A percentile compares a stretch with the other conserved stretches of the same genome.
These are phyloP conservation scores for Candida saitoana DNA, from an alignment of 805 yeast genomes.

Conservation along the genomic window DNA sequence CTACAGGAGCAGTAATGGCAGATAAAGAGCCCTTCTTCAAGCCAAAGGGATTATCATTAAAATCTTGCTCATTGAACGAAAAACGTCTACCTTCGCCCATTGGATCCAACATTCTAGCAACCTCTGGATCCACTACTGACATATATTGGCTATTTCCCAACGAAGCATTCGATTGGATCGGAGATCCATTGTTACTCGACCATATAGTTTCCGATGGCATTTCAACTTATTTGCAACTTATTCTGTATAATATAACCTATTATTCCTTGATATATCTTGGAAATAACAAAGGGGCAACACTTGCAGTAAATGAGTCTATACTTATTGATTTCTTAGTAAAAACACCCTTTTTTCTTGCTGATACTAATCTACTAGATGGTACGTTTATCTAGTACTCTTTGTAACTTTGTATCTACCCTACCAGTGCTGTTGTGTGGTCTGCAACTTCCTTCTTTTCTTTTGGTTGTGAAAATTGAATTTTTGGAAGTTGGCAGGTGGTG, in stretches of 20 bases:
- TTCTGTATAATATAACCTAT: too few relatives aligned
- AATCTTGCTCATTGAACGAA: conserved; percentile 41
- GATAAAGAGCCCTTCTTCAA: conserved; percentile 46
- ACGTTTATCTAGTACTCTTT: too few relatives aligned
- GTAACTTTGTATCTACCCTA: too few relatives aligned
- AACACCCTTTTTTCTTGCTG: too few relatives aligned
- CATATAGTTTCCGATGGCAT: conserved; percentile 43
- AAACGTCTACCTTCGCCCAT: conserved; percentile 28
- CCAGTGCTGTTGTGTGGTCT: too few relatives aligned
- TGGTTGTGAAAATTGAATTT: background rate
- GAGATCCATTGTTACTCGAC: conserved; percentile 30
- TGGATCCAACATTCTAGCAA: conserved; percentile 23
- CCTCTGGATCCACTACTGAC: conserved; percentile 38
- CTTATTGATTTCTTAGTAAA: too few relatives aligned
- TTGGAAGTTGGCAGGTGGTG: conserved; percentile 7
- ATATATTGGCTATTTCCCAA: conserved; percentile 19
- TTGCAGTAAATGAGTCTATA: too few relatives aligned
- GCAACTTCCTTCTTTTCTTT: too few relatives aligned
- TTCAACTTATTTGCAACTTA: background rate
- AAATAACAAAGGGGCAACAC: too few relatives aligned
- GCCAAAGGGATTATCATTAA: conserved; percentile 37
- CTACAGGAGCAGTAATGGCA: conserved; percentile 45
- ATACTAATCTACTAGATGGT: too few relatives aligned
- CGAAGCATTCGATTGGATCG: conserved; percentile 13
- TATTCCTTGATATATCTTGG: too few relatives aligned